phyloP scores from a whole-genome alignment of 352 stramenopile genomes.

The Globisporangium iwayamae region DNA sequence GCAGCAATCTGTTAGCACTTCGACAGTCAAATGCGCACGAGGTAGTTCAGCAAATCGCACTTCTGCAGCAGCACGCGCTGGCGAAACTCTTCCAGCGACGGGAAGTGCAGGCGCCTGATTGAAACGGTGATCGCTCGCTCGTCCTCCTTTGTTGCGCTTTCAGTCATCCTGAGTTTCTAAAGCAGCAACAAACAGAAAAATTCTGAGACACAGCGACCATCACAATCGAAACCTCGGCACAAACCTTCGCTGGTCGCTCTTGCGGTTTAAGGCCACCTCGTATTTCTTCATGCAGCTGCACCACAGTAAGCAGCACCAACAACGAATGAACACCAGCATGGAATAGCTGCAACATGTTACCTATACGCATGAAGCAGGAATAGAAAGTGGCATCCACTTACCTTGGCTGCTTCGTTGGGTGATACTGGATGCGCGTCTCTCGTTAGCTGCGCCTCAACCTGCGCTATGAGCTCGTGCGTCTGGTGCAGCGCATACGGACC shows the following conservation, averaged over 20 bases:
- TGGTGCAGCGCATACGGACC: slow-evolving; percentile 39
- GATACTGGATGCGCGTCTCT: neutral
- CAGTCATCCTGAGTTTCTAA: slow-evolving; percentile 4
- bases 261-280: neutral
- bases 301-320: neutral
- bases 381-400: neutral
- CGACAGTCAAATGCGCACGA: neutral
- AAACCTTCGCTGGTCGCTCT: slow-evolving; percentile 14
- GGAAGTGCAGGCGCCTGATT: slow-evolving; percentile 38
- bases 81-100: slow-evolving; percentile 61
- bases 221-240: neutral
- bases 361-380: neutral
- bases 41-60: slow-evolving; percentile 18
- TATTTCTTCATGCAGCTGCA: neutral
- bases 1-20: neutral
- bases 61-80: slow-evolving; percentile 48
- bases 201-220: neutral
- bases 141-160: neutral
- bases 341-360: too few relatives aligned
- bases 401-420: neutral
- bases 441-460: slow-evolving; percentile 27
- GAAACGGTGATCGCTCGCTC: slow-evolving; percentile 30
- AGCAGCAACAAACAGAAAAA: neutral
- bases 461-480: slow-evolving; percentile 48
- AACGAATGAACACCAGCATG: too few relatives aligned